phyloP scores from a whole-genome alignment of 2,329 filamentous ascomycete genomes.

The Aspergillus japonicus region DNA sequence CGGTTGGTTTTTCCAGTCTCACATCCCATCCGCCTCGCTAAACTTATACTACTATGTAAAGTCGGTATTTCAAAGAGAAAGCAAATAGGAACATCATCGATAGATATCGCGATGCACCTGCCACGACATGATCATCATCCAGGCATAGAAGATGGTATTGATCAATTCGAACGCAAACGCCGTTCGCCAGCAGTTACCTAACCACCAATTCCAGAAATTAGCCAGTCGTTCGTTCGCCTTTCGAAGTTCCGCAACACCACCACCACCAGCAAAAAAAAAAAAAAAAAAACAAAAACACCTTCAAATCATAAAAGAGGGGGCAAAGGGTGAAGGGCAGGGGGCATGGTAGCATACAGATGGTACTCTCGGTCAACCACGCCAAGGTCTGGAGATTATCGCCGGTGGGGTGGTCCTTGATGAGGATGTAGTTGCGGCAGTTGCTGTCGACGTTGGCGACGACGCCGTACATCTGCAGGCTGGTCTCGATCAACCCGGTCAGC shows the following conservation, averaged over 20 bases:
- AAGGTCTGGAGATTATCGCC: slow-evolving; percentile 56
- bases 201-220: slow-evolving; percentile 15
- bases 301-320: too few relatives aligned
- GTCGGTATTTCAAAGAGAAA: too few relatives aligned
- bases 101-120: slow-evolving; percentile 48
- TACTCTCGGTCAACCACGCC: slow-evolving; percentile 62
- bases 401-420: slow-evolving; percentile 40
- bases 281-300: not conserved
- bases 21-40: not conserved
- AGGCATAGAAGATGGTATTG: slow-evolving; percentile 62
- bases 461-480: slow-evolving; percentile 61
- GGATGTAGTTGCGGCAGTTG: slow-evolving; percentile 59
- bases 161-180: slow-evolving; percentile 64
- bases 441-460: slow-evolving; percentile 56
- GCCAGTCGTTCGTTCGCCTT: not conserved
- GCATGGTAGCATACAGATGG: slow-evolving; percentile 53
- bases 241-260: not conserved
- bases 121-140: slow-evolving; percentile 64
- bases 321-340: not conserved
- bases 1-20: too few relatives aligned
- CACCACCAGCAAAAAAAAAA: not conserved
- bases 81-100: slow-evolving; percentile 9
- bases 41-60: too few relatives aligned
- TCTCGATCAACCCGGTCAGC: slow-evolving; percentile 63
- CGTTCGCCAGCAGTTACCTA: slow-evolving; percentile 62